Conservation (phyloP, 2,329 filamentous ascomycete species). For the Rhynchosporium agropyri region DNA sequence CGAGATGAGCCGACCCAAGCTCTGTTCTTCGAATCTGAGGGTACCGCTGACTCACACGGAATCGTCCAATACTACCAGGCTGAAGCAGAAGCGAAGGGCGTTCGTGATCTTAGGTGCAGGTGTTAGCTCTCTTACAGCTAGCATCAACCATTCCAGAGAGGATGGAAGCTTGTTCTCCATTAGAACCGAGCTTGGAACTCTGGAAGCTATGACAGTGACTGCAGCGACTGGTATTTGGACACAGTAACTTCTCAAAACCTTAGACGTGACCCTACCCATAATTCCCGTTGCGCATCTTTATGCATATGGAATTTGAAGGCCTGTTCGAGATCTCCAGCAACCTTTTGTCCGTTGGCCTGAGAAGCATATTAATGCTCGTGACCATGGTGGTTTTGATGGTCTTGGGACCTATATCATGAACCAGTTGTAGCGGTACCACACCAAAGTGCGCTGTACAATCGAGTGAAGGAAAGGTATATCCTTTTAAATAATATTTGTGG, state of each 20-base stretch:
- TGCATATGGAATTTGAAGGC: constrained; percentile 15
- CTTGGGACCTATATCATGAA: constrained; percentile 43
- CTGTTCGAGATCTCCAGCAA: constrained; percentile 35
- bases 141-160: neutral
- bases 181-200: neutral
- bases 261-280: constrained; percentile 39
- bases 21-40: constrained; percentile 6
- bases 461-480: neutral
- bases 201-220: neutral
- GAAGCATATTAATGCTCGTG: constrained; percentile 43
- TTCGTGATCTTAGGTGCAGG: neutral
- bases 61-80: constrained; percentile 8
- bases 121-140: neutral
- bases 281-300: constrained; percentile 45
- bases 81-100: neutral
- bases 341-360: constrained; percentile 45
- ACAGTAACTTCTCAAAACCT: neutral
- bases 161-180: neutral
- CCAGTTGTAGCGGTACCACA: constrained; percentile 33
- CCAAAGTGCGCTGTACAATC: constrained; percentile 19
- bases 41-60: neutral
- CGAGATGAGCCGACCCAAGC: constrained; percentile 1
- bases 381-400: constrained; percentile 42
- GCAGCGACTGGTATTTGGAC: constrained; percentile 14
- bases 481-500: neutral